These are phyloP conservation scores for Triticum urartu DNA, from an alignment of 176 grass and related monocot species.

Conservation along the genomic window DNA sequence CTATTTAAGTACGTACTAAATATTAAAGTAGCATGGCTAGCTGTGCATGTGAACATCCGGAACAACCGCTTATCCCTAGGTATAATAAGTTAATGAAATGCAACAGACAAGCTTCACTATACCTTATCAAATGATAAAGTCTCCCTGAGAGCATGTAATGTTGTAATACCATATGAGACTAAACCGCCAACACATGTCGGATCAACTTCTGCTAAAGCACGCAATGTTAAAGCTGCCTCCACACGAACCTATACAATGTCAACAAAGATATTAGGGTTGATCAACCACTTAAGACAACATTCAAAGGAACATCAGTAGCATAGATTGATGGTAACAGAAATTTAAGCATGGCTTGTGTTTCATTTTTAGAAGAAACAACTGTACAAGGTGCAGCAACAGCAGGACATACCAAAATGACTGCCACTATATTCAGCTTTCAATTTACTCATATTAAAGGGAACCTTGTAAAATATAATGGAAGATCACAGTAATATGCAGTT, in stretches of 20 bases:
- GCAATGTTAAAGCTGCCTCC: slow-evolving; percentile 92
- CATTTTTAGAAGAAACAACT: slow-evolving; percentile 18
- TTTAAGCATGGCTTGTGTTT: background rate
- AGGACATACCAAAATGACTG: background rate
- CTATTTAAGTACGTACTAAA: background rate
- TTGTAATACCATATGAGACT: slow-evolving; percentile 92
- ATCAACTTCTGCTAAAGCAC: slow-evolving; percentile 96
- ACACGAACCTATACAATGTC: slow-evolving; percentile 71
- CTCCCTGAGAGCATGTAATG: slow-evolving; percentile 86
- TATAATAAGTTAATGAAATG: slow-evolving; percentile 1
- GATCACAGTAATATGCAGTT: slow-evolving; percentile 1
- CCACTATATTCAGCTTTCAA: slow-evolving; percentile 12
- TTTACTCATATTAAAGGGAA: background rate
- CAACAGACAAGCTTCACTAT: slow-evolving; percentile 22
- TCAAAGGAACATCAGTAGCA: background rate
- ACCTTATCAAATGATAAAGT: slow-evolving; percentile 92
- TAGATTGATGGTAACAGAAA: slow-evolving; percentile 1
- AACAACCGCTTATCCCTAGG: background rate
- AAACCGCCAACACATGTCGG: slow-evolving; percentile 97
- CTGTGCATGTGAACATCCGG: background rate
- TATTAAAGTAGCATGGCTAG: background rate
- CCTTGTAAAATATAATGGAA: background rate
- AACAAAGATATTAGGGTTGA: slow-evolving; percentile 27
- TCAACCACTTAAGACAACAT: slow-evolving; percentile 31
- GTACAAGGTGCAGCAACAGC: background rate